These are phyloP conservation scores for Rhododendron griersonianum DNA, from an alignment of 148 eudicot genomes.

Conservation along the genomic window DNA sequence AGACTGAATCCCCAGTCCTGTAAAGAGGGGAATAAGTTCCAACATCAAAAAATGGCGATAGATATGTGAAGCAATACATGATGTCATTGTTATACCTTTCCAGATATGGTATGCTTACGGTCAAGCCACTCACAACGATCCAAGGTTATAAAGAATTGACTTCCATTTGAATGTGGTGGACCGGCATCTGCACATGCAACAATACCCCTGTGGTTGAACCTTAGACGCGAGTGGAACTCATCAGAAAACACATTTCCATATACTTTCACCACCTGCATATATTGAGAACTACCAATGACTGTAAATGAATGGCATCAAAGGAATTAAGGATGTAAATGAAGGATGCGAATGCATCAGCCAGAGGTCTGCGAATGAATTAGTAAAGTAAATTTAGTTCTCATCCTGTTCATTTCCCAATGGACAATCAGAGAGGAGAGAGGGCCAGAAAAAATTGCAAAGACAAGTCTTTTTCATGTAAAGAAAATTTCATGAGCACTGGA, in stretches of 20 bases:
- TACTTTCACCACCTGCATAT: conserved; percentile 86
- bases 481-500: background rate
- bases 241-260: conserved; percentile 76
- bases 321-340: background rate
- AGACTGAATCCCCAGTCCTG: conserved; percentile 97
- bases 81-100: conserved; percentile 56
- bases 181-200: conserved; percentile 92
- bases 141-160: conserved; percentile 83
- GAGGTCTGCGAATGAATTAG: background rate
- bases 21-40: conserved; percentile 6
- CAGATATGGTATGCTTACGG: conserved; percentile 87
- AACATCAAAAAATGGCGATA: background rate
- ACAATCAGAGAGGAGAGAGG: background rate
- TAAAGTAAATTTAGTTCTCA: background rate
- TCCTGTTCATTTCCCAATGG: background rate
- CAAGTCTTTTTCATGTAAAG: background rate
- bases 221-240: conserved; percentile 88
- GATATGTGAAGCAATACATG: background rate
- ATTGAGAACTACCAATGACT: conserved; percentile 2
- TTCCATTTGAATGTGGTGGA: conserved; percentile 78
- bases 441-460: background rate
- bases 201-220: conserved; percentile 91
- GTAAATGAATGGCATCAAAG: background rate
- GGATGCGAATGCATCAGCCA: background rate
- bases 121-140: conserved; percentile 99